Conservation (phyloP, 1,284 basidiomycete species). For the Melampsora americana region DNA sequence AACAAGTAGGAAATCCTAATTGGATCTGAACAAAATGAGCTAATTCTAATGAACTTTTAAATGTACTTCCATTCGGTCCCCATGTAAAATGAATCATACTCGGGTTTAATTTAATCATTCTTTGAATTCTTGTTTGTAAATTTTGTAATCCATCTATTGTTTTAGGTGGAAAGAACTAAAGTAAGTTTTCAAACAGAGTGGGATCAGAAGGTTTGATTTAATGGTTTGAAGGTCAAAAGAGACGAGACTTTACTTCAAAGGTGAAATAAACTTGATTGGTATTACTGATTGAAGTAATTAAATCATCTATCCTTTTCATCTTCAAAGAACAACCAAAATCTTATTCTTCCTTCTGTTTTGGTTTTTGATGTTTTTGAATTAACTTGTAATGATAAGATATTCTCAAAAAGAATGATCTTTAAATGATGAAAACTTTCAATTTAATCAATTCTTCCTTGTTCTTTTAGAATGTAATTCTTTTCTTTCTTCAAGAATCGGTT, state of each 20-base stretch:
- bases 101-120: no score
- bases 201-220: constrained; percentile 54
- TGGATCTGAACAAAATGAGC: constrained; percentile 64
- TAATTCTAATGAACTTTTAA: constrained; percentile 80
- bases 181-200: no score
- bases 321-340: not conserved
- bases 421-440: no score
- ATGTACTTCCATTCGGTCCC: constrained; percentile 94
- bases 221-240: not conserved
- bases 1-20: constrained; percentile 75
- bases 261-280: constrained; percentile 33
- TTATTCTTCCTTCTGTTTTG: no score
- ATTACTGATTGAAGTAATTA: constrained; percentile 11
- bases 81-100: constrained; percentile 87
- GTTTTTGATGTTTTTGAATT: no score
- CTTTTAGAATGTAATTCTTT: no score
- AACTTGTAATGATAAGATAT: no score
- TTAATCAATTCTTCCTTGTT: no score
- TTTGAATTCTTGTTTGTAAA: constrained; percentile 72
- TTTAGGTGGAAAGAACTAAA: constrained; percentile 93
- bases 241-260: constrained; percentile 20
- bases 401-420: no score
- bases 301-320: constrained; percentile 27
- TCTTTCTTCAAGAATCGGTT: no score
- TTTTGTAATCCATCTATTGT: constrained; percentile 89